Conservation (phyloP, 768 basidiomycete species). For the Pleurotus tuoliensis region DNA sequence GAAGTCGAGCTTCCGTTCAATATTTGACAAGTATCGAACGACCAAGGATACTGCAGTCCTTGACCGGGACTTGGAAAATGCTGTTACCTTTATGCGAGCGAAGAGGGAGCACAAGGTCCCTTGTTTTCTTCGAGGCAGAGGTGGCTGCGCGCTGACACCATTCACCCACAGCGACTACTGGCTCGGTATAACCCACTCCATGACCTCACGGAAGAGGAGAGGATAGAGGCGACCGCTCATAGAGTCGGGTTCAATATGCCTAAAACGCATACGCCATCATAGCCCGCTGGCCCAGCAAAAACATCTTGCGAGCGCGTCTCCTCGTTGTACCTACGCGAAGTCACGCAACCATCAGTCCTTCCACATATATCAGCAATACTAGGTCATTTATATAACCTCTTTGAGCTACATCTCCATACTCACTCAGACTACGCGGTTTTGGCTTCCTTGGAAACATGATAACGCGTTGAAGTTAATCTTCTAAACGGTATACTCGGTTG, state of each 20-base stretch:
- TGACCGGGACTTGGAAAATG: slow-evolving; percentile 51
- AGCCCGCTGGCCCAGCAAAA: too few species aligned
- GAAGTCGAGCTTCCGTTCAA: slow-evolving; percentile 45
- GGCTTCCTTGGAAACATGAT: too few species aligned
- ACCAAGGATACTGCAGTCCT: slow-evolving; percentile 20
- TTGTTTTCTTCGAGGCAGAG: neutral
- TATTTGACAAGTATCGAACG: slow-evolving; percentile 41
- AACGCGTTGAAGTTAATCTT: too few species aligned
- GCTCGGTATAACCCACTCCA: slow-evolving; percentile 86
- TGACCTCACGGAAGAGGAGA: slow-evolving; percentile 76
- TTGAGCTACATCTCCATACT: too few species aligned
- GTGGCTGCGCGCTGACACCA: neutral
- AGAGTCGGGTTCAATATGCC: slow-evolving; percentile 89
- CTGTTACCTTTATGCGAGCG: slow-evolving; percentile 63
- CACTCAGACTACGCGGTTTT: too few species aligned
- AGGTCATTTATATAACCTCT: too few species aligned
- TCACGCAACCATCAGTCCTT: too few species aligned
- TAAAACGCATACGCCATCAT: slow-evolving; percentile 18
- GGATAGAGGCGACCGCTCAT: slow-evolving; percentile 79
- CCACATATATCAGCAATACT: too few species aligned
- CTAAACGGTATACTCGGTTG: too few species aligned
- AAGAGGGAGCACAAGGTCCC: slow-evolving; percentile 76
- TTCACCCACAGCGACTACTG: slow-evolving; percentile 54
- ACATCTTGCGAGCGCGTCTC: too few species aligned
- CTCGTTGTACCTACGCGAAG: too few species aligned